Evolutionary conservation across 371 early-diverging fungal genomes (phyloP).

Genomic region (Mortierella sp.): DNA sequence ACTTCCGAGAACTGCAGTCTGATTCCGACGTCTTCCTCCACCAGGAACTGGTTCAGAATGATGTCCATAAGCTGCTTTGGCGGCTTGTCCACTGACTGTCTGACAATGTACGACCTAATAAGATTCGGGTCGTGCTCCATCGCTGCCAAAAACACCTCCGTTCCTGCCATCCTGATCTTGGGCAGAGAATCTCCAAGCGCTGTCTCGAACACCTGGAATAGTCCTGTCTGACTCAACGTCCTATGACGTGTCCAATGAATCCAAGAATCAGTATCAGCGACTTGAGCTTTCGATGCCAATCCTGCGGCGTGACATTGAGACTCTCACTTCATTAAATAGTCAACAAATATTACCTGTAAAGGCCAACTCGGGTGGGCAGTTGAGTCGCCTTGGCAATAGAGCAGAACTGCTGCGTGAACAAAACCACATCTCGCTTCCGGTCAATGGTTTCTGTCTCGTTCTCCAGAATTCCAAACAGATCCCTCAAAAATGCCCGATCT

Average conservation of each 20-base stretch:
- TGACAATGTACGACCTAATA: conserved; percentile 77
- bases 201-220: conserved; percentile 81
- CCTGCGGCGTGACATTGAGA: background rate
- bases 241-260: conserved; percentile 40
- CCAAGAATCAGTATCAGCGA: background rate
- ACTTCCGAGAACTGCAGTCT: conserved; percentile 82
- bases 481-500: conserved; percentile 72
- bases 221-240: conserved; percentile 77
- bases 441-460: conserved; percentile 61
- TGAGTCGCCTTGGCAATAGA: conserved; percentile 80
- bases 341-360: conserved; percentile 61
- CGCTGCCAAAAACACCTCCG: conserved; percentile 79
- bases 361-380: conserved; percentile 63
- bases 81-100: conserved; percentile 66
- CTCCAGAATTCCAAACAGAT: conserved; percentile 76
- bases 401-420: conserved; percentile 84
- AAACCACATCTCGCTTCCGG: conserved; percentile 74
- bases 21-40: conserved; percentile 72
- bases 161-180: conserved; percentile 69
- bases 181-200: conserved; percentile 68
- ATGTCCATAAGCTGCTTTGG: conserved; percentile 69
- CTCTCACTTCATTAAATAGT: background rate
- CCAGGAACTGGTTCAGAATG: conserved; percentile 73
- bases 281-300: background rate
- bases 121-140: conserved; percentile 85